Conservation (phyloP, 1,139 yeast species). For the Ogataea hybrid region DNA sequence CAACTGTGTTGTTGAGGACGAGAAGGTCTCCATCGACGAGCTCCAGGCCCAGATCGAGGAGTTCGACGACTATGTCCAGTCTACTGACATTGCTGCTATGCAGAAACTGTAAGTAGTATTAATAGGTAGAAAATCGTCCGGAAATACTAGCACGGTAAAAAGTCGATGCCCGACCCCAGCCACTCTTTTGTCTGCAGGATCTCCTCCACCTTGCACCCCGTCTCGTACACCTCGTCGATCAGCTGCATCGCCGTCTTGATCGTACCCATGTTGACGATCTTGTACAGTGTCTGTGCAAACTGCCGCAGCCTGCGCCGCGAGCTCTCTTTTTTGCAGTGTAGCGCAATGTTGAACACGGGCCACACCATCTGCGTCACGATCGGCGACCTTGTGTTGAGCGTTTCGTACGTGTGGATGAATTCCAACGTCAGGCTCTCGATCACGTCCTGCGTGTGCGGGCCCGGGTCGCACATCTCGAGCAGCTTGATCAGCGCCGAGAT, state of each 20-base stretch:
- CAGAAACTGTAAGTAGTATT: conserved; percentile 71
- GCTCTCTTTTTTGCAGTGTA: conserved; percentile 36
- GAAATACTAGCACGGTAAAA: conserved; percentile 39
- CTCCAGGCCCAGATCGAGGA: conserved; percentile 85
- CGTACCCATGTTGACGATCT: conserved; percentile 53
- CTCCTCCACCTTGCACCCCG: conserved; percentile 39
- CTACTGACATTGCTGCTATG: conserved; percentile 98
- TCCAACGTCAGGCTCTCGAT: conserved; percentile 46
- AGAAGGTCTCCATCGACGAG: conserved; percentile 87
- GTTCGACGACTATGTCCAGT: conserved; percentile 99
- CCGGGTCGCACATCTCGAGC: conserved; percentile 32
- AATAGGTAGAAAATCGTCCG: conserved; percentile 1
- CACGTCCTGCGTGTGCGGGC: conserved; percentile 30
- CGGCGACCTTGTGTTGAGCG: conserved; percentile 44
- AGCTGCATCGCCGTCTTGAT: conserved; percentile 40
- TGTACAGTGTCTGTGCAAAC: conserved; percentile 41
- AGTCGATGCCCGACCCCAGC: conserved; percentile 48
- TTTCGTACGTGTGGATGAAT: conserved; percentile 43
- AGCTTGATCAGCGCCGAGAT: conserved; percentile 43
- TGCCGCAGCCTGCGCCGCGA: conserved; percentile 33
- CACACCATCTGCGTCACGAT: conserved; percentile 58
- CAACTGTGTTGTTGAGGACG: conserved; percentile 98
- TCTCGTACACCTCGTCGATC: conserved; percentile 43
- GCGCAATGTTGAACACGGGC: conserved; percentile 51
- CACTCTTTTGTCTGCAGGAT: conserved; percentile 41